A percentile compares a stretch with the other conserved stretches of the same genome.
Conservation (phyloP, 192 early-diverging fungal genomes). For the Backusella psychrophila region DNA sequence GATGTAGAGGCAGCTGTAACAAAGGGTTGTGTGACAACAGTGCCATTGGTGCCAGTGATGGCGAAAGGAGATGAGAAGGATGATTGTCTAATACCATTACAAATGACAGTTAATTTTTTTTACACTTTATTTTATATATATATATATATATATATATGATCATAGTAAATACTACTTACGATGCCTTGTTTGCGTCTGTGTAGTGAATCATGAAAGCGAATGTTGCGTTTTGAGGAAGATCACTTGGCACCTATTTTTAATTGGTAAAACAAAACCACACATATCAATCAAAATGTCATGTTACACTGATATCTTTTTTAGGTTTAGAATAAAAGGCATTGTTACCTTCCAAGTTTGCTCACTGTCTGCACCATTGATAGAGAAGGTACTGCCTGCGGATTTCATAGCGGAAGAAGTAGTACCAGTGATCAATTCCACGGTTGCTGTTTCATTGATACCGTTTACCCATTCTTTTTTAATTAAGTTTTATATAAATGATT, state of each 20-base stretch:
- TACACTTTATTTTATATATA: too few relatives aligned
- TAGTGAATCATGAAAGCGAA: slow-evolving; percentile 23
- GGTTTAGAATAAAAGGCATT: not conserved
- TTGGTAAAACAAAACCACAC: not conserved
- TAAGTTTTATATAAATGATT: not conserved
- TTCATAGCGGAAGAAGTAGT: slow-evolving; percentile 4
- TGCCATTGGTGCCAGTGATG: slow-evolving; percentile 3
- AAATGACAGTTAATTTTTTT: not conserved
- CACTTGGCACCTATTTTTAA: slow-evolving; percentile 19
- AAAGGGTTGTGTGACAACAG: slow-evolving; percentile 8
- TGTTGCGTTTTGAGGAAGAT: slow-evolving; percentile 12
- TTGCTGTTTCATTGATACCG: slow-evolving; percentile 10
- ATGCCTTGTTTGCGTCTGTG: not conserved
- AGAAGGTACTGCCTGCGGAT: not conserved
- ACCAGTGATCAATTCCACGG: not conserved
- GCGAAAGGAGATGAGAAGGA: slow-evolving; percentile 6
- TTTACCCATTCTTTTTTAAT: slow-evolving; percentile 9
- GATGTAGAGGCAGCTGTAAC: not conserved
- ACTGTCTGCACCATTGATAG: slow-evolving; percentile 4
- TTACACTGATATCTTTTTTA: not conserved
- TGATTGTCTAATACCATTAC: not conserved
- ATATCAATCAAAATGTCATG: not conserved
- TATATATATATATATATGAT: not conserved
- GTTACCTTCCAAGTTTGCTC: slow-evolving; percentile 12
- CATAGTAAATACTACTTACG: slow-evolving; percentile 16